A percentile compares a stretch with the other conserved stretches of the same genome.
Conservation (phyloP, 441 rosid genomes). For the Raphanus hybrid region DNA sequence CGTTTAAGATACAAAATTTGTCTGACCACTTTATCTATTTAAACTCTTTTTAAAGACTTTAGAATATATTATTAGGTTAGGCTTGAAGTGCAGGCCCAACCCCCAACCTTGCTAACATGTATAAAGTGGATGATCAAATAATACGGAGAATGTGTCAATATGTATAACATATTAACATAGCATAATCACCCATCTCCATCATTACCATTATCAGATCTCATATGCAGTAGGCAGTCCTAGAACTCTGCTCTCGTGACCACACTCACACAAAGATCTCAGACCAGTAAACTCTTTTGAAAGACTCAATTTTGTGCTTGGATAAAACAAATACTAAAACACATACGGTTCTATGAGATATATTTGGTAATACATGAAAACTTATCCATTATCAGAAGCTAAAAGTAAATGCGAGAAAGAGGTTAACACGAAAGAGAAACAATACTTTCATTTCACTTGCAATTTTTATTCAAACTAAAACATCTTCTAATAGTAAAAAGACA, state of each 20-base stretch:
- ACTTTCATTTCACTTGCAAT: not conserved
- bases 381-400: slow-evolving; percentile 2
- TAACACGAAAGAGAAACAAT: not conserved
- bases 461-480: slow-evolving; percentile 31
- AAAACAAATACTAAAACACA: not conserved
- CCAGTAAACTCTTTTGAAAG: not conserved
- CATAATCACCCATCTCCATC: not conserved
- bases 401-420: not conserved
- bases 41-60: no score
- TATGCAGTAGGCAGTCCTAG: not conserved
- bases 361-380: slow-evolving; percentile 21
- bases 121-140: no score
- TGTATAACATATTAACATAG: not conserved
- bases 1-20: no score
- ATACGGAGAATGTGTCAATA: not conserved
- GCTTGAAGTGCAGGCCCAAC: not conserved
- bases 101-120: not conserved
- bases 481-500: slow-evolving; percentile 13
- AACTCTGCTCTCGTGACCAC: not conserved
- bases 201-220: not conserved
- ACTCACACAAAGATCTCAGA: not conserved
- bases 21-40: no score
- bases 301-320: not conserved
- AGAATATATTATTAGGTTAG: not conserved
- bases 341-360: not conserved